Evolutionary conservation across 768 basidiomycete genomes (phyloP).

Genomic region (Polyporus arcularius): DNA sequence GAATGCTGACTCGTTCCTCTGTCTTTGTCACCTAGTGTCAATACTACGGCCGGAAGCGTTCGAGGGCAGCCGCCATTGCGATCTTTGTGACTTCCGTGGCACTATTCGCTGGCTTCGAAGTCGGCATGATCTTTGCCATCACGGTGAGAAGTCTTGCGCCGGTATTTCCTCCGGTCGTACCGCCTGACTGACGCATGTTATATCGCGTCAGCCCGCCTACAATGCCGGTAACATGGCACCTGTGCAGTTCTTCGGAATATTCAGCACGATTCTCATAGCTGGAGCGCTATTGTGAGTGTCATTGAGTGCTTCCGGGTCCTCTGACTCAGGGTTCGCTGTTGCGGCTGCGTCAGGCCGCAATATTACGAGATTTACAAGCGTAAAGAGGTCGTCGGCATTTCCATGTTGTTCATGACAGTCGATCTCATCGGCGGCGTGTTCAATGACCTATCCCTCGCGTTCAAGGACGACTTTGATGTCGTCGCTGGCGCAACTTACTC

Average conservation of each 20-base stretch:
- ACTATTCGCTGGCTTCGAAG: constrained; percentile 58
- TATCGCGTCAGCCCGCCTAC: constrained; percentile 35
- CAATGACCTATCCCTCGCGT: constrained; percentile 67
- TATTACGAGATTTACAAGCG: constrained; percentile 74
- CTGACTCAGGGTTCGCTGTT: constrained; percentile 26
- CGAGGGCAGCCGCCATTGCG: constrained; percentile 34
- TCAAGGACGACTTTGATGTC: constrained; percentile 62
- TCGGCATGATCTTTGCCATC: constrained; percentile 58
- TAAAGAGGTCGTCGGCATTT: constrained; percentile 67
- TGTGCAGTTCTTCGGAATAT: constrained; percentile 61
- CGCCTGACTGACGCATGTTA: no score
- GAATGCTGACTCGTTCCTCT: background rate
- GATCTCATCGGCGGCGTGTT: constrained; percentile 74
- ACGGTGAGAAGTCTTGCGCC: constrained; percentile 37
- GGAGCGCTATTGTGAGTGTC: constrained; percentile 44
- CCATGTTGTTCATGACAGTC: constrained; percentile 65
- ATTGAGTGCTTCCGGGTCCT: no score
- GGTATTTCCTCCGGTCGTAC: background rate
- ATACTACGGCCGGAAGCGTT: constrained; percentile 56
- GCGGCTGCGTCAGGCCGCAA: constrained; percentile 48
- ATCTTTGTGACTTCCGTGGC: constrained; percentile 42
- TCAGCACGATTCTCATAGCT: constrained; percentile 58
- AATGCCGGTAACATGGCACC: constrained; percentile 37
- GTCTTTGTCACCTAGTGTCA: constrained; percentile 51
- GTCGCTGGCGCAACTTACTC: constrained; percentile 64